Conservation (phyloP, 805 yeast genomes). For the Saccharomycopsis fibuligera region DNA sequence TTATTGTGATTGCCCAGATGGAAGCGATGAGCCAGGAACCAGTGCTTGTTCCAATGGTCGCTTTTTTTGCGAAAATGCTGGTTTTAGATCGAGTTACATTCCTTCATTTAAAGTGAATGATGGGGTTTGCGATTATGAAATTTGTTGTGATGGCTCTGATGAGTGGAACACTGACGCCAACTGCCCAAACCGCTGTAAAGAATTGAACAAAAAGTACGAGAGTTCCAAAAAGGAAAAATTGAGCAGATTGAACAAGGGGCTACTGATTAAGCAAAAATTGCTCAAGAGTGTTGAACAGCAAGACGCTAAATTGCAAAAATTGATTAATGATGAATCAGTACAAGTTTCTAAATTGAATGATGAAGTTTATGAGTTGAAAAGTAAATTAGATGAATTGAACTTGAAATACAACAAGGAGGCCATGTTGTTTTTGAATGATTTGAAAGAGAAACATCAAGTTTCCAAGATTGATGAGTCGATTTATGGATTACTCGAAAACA, state of each 20-base stretch:
- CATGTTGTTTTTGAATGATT: slow-evolving; percentile 11
- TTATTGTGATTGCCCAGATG: slow-evolving; percentile 95
- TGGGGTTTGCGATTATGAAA: slow-evolving; percentile 83
- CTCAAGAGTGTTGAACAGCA: slow-evolving; percentile 3
- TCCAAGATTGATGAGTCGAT: slow-evolving; percentile 3
- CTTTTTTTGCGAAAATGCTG: slow-evolving; percentile 76
- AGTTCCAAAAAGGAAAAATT: slow-evolving; percentile 22
- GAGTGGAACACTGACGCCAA: slow-evolving; percentile 38
- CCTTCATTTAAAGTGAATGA: slow-evolving; percentile 71
- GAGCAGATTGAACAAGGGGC: slow-evolving; percentile 24
- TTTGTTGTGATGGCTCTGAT: slow-evolving; percentile 94
- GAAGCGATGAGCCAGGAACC: slow-evolving; percentile 96
- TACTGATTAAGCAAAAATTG: slow-evolving; percentile 22
- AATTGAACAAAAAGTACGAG: slow-evolving; percentile 26
- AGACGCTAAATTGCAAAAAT: slow-evolving; percentile 4
- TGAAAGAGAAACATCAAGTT: slow-evolving; percentile 5
- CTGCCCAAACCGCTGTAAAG: slow-evolving; percentile 27
- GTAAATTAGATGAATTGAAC: slow-evolving; percentile 15
- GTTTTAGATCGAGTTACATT: slow-evolving; percentile 56
- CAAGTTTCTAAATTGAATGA: slow-evolving; percentile 15
- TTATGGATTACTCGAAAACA: not conserved
- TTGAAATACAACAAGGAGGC: slow-evolving; percentile 18
- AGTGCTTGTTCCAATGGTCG: slow-evolving; percentile 57
- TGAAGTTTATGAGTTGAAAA: slow-evolving; percentile 14
- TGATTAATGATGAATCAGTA: slow-evolving; percentile 13